These are phyloP conservation scores for Laetiporus sulphureus DNA, from an alignment of 1,284 basidiomycete species.

Conservation along the genomic window DNA sequence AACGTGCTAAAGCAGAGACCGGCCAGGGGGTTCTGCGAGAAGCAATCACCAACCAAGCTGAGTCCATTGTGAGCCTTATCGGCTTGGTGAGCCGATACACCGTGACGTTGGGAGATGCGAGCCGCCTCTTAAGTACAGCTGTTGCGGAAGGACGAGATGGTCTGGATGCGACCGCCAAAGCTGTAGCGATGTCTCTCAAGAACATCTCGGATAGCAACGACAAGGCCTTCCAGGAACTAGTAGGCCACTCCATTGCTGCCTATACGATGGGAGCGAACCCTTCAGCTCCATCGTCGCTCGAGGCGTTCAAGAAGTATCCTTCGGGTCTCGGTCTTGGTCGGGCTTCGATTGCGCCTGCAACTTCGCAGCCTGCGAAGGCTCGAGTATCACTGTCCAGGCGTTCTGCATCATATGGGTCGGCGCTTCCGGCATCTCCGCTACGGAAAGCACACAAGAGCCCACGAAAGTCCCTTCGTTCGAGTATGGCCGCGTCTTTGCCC, in stretches of 20 bases:
- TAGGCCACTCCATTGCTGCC: constrained; percentile 57
- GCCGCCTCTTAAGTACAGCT: constrained; percentile 43
- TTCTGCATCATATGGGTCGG: constrained; percentile 42
- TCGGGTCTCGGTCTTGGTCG: constrained; percentile 32
- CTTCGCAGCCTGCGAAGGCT: constrained; percentile 32
- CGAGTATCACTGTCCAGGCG: constrained; percentile 40
- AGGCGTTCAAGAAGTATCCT: constrained; percentile 27
- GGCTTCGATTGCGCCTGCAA: constrained; percentile 37
- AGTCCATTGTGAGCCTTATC: constrained; percentile 62
- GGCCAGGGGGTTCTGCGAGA: constrained; percentile 63
- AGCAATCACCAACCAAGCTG: constrained; percentile 60
- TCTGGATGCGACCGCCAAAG: constrained; percentile 32
- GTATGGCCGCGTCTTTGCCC: constrained; percentile 42
- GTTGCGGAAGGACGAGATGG: constrained; percentile 37
- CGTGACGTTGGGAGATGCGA: constrained; percentile 64
- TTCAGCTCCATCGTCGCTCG: constrained; percentile 14
- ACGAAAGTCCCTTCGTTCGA: constrained; percentile 64
- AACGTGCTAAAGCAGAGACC: constrained; percentile 61
- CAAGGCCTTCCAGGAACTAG: constrained; percentile 52
- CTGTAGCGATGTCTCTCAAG: constrained; percentile 44
- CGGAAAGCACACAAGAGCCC: constrained; percentile 47
- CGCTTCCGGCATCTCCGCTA: constrained; percentile 27
- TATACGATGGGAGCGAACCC: constrained; percentile 31
- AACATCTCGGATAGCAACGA: constrained; percentile 63
- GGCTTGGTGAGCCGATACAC: constrained; percentile 80